Conservation (phyloP, 2,329 filamentous ascomycete species). For the Fusarium sp. region DNA sequence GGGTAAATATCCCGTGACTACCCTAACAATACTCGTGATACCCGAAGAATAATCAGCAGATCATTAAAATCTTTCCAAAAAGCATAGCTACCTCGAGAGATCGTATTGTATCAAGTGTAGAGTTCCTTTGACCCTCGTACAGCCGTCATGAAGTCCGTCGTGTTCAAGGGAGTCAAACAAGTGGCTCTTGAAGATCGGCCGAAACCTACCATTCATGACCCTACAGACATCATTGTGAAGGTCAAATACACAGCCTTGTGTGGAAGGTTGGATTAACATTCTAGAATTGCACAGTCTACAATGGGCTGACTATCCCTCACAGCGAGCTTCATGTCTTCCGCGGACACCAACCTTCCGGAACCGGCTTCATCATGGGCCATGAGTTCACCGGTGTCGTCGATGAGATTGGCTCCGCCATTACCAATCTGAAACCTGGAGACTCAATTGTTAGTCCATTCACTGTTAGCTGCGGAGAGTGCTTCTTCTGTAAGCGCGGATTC, state of each 20-base stretch:
- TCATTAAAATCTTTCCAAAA: accelerated
- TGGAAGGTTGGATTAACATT: not conserved
- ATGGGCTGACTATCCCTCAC: no score
- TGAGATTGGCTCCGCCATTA: conserved; percentile 68
- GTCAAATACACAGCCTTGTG: conserved; percentile 25
- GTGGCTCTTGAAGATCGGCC: conserved; percentile 22
- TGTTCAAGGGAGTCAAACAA: conserved; percentile 19
- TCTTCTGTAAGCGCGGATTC: conserved; percentile 21
- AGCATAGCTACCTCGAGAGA: accelerated
- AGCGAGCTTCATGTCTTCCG: conserved; percentile 82
- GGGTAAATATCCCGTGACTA: not conserved
- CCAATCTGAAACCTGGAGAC: not conserved
- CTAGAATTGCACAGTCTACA: no score
- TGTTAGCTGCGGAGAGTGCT: conserved; percentile 33
- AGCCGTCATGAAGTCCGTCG: conserved; percentile 18
- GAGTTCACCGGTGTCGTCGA: conserved; percentile 84
- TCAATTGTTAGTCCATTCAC: conserved; percentile 32
- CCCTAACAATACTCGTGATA: not conserved
- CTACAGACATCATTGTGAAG: conserved; percentile 17
- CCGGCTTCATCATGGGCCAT: conserved; percentile 76
- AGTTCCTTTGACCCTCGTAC: accelerated
- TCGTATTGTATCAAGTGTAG: accelerated
- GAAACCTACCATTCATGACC: conserved; percentile 3
- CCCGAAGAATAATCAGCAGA: accelerated
- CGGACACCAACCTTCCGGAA: conserved; percentile 77